phyloP scores from a whole-genome alignment of 495 filamentous ascomycete genomes.

The Trichoderma erinaceum region DNA sequence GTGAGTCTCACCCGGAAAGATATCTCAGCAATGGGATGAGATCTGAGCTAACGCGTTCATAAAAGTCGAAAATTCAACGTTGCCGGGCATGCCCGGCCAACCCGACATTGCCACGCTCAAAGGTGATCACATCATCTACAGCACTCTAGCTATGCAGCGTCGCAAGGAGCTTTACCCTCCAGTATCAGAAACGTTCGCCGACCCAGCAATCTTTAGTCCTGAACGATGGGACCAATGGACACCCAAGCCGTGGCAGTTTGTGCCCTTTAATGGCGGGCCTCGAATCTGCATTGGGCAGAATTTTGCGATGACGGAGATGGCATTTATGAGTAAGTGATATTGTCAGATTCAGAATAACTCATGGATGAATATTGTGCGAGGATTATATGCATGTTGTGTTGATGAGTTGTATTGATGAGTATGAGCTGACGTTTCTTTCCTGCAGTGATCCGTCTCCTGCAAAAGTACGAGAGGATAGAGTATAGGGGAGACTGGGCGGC shows the following conservation, averaged over 20 bases:
- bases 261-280: constrained; percentile 58
- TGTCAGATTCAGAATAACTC: constrained; percentile 12
- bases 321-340: constrained; percentile 30
- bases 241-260: constrained; percentile 54
- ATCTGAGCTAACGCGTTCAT: background rate
- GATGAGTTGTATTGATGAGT: background rate
- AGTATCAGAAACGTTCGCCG: constrained; percentile 30
- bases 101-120: constrained; percentile 29
- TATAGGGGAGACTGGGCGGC: constrained; percentile 37
- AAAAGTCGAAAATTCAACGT: constrained; percentile 28
- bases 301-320: constrained; percentile 54
- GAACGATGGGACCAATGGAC: constrained; percentile 50
- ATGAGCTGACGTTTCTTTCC: background rate
- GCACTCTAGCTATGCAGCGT: constrained; percentile 47
- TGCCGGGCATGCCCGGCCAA: constrained; percentile 23
- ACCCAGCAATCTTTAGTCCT: constrained; percentile 48
- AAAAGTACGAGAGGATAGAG: constrained; percentile 52
- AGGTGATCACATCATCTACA: constrained; percentile 41
- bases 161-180: constrained; percentile 45
- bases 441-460: constrained; percentile 50
- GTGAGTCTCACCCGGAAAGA: background rate
- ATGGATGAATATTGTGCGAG: background rate
- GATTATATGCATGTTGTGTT: background rate
- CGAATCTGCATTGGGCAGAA: constrained; percentile 47
- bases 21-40: background rate